These are phyloP conservation scores for Ceraceosorus guamensis DNA, from an alignment of 1,284 basidiomycete species.

Conservation along the genomic window DNA sequence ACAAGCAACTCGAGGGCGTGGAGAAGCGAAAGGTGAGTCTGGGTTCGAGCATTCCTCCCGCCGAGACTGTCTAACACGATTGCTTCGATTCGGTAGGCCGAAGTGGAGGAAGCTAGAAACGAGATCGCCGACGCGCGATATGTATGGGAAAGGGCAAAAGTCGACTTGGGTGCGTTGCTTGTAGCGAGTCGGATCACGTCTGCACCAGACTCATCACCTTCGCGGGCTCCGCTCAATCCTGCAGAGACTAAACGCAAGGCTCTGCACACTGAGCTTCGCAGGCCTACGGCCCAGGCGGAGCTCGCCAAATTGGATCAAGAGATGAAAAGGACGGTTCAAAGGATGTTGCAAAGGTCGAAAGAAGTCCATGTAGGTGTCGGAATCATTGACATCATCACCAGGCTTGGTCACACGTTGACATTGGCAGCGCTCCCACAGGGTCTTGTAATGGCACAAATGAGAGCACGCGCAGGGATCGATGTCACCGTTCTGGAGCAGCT, in stretches of 20 bases:
- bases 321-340: too few relatives aligned
- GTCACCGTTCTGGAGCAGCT: neutral
- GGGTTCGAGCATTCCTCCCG: too few relatives aligned
- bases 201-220: too few relatives aligned
- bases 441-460: neutral
- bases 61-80: too few relatives aligned
- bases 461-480: neutral
- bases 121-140: slow-evolving; percentile 1
- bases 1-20: slow-evolving; percentile 13
- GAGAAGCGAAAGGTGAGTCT: slow-evolving; percentile 12
- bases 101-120: slow-evolving; percentile 13
- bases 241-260: slow-evolving; percentile 1
- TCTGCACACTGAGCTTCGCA: slow-evolving; percentile 2
- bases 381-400: too few relatives aligned
- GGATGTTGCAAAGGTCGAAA: too few relatives aligned
- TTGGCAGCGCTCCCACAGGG: too few relatives aligned
- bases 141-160: slow-evolving; percentile 15
- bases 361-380: too few relatives aligned
- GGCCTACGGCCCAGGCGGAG: slow-evolving; percentile 4
- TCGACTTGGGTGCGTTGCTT: slow-evolving; percentile 5
- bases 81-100: slow-evolving; percentile 1
- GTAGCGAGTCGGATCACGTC: too few relatives aligned
- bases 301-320: neutral
- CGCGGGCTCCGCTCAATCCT: too few relatives aligned
- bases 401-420: too few relatives aligned